Percentiles rank a stretch among this genome's conserved stretches.
Conservation (phyloP, 306 rosid genomes). For the Hylodesmum podocarpum region DNA sequence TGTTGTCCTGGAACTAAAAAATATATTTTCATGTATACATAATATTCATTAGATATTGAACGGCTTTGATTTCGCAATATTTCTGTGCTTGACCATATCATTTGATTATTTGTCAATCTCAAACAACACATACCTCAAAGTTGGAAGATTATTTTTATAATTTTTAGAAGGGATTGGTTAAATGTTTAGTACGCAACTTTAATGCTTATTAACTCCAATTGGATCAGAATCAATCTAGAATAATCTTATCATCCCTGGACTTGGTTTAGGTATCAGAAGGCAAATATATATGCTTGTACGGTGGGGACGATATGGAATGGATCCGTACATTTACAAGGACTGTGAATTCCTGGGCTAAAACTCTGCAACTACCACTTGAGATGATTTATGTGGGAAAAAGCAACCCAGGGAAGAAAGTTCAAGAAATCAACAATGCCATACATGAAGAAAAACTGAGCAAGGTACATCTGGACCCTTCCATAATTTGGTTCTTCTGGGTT, state of each 20-base stretch:
- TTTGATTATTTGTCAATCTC: not conserved
- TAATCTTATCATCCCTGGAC: not conserved
- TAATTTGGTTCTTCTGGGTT: conserved; percentile 77
- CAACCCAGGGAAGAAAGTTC: conserved; percentile 48
- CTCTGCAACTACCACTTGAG: conserved; percentile 42
- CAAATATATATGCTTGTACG: conserved; percentile 61
- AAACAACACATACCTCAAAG: not conserved
- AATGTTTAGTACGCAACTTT: not conserved
- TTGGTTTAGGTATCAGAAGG: conserved; percentile 46
- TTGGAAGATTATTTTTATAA: too few relatives aligned
- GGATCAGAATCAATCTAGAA: not conserved
- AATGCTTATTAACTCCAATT: not conserved
- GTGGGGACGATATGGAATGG: conserved; percentile 69
- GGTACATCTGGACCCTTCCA: conserved; percentile 28
- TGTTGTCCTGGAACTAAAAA: not conserved
- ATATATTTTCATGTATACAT: not conserved
- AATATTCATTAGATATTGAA: not conserved
- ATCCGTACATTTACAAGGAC: conserved; percentile 46
- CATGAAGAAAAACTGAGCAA: conserved; percentile 40
- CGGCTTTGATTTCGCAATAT: too few relatives aligned
- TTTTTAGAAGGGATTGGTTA: too few relatives aligned
- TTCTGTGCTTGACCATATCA: not conserved
- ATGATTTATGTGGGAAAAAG: conserved; percentile 61
- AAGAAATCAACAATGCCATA: conserved; percentile 6
- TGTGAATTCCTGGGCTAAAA: conserved; percentile 26